Evolutionary conservation across 768 basidiomycete species (phyloP).

Genomic region (Macrolepiota dolichaula): DNA sequence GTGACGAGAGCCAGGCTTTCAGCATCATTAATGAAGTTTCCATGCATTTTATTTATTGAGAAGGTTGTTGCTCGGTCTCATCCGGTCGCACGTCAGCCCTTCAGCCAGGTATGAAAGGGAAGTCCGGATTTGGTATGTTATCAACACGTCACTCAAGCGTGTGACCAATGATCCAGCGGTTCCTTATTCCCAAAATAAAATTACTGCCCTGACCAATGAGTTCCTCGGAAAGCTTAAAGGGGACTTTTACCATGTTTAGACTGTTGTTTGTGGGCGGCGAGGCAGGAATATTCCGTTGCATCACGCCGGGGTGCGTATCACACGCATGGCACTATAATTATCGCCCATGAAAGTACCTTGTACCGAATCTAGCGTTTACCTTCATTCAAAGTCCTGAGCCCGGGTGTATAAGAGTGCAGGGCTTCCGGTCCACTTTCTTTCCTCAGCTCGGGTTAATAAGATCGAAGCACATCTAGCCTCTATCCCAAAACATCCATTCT

Average conservation of each 20-base stretch:
- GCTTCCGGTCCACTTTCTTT: not conserved
- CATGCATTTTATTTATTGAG: no score
- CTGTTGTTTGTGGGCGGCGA: conserved; percentile 5
- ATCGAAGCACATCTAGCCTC: not conserved
- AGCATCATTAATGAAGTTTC: no score
- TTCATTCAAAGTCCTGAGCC: not conserved
- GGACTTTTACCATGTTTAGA: not conserved
- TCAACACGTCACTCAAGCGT: not conserved
- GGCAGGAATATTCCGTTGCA: not conserved
- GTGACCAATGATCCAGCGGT: not conserved
- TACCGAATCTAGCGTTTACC: not conserved
- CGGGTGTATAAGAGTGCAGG: conserved; percentile 1
- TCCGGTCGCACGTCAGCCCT: no score
- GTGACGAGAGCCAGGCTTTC: no score
- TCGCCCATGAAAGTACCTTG: not conserved
- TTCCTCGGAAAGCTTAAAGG: not conserved
- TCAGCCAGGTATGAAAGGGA: not conserved
- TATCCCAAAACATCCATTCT: not conserved
- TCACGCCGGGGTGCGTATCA: not conserved
- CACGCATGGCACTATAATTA: not conserved
- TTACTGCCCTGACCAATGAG: not conserved
- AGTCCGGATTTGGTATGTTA: not conserved
- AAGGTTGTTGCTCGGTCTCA: no score
- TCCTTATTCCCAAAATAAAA: conserved; percentile 3
- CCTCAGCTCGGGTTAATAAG: conserved; percentile 3